phyloP scores from a whole-genome alignment of 805 yeast genomes.

The Barnettozyma salicaria region DNA sequence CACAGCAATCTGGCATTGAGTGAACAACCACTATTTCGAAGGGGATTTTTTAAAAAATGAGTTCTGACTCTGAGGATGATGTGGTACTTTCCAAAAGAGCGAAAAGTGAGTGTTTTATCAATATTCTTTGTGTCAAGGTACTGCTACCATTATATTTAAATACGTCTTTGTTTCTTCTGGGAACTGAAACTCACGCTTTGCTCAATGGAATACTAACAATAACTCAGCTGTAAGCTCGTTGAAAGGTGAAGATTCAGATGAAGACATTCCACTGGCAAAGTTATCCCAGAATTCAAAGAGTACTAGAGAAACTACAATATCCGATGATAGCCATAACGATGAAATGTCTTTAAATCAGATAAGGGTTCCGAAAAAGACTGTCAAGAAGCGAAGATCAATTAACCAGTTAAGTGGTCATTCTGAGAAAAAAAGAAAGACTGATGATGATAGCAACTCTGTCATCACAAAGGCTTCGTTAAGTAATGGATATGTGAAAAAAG shows the following conservation, averaged over 20 bases:
- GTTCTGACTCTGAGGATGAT: constrained; percentile 31
- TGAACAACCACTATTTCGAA: too few relatives aligned
- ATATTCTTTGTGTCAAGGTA: neutral
- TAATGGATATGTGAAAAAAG: constrained; percentile 8
- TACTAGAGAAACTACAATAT: constrained; percentile 15
- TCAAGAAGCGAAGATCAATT: constrained; percentile 10
- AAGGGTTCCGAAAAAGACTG: constrained; percentile 24
- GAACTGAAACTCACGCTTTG: constrained; percentile 3
- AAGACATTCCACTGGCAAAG: constrained; percentile 20
- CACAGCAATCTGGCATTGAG: too few relatives aligned
- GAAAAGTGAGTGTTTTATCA: constrained; percentile 16
- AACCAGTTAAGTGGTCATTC: constrained; percentile 15
- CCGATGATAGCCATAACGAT: constrained; percentile 14
- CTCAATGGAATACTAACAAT: neutral
- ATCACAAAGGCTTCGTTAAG: constrained; percentile 5
- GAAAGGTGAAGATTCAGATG: constrained; percentile 16
- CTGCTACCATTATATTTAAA: neutral
- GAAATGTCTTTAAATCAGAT: constrained; percentile 4
- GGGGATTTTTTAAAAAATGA: too few relatives aligned
- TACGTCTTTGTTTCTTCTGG: neutral
- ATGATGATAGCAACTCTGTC: constrained; percentile 16
- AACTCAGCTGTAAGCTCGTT: constrained; percentile 2
- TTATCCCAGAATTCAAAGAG: constrained; percentile 12
- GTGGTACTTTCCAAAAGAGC: constrained; percentile 23
- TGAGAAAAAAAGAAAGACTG: constrained; percentile 22